phyloP scores from a whole-genome alignment of 495 filamentous ascomycete genomes.

The Peziza echinospora region DNA sequence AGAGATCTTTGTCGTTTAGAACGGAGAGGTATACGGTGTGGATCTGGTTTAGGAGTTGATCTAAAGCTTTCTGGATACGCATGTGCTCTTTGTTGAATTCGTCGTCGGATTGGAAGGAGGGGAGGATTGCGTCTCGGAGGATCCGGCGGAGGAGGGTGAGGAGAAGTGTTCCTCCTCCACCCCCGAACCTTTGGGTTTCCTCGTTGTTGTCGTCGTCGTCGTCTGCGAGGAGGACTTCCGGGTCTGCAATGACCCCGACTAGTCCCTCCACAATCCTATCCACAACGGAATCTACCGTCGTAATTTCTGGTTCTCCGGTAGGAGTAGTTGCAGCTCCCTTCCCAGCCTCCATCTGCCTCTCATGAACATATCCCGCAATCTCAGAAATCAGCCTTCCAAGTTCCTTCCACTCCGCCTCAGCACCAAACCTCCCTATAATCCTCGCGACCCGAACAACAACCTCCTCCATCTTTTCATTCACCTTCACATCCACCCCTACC shows the following conservation, averaged over 20 bases:
- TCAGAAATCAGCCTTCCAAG: background rate
- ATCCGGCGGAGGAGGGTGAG: background rate
- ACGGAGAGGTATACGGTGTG: background rate
- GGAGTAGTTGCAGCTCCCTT: background rate
- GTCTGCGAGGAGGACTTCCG: background rate
- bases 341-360: background rate
- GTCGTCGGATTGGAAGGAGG: background rate
- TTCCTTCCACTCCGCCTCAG: background rate
- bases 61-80: background rate
- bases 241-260: background rate
- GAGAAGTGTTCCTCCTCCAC: background rate
- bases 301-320: background rate
- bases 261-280: background rate
- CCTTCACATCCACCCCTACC: background rate
- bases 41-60: background rate
- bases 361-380: background rate
- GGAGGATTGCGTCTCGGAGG: background rate
- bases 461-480: background rate
- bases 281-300: background rate
- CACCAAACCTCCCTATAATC: background rate
- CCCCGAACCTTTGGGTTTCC: background rate
- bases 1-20: background rate
- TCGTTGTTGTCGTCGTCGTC: background rate
- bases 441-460: too few relatives aligned
- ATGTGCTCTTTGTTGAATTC: background rate